Base-by-base conservation (phyloP, 371 early-diverging fungal species). In the Circinella minor region DNA sequence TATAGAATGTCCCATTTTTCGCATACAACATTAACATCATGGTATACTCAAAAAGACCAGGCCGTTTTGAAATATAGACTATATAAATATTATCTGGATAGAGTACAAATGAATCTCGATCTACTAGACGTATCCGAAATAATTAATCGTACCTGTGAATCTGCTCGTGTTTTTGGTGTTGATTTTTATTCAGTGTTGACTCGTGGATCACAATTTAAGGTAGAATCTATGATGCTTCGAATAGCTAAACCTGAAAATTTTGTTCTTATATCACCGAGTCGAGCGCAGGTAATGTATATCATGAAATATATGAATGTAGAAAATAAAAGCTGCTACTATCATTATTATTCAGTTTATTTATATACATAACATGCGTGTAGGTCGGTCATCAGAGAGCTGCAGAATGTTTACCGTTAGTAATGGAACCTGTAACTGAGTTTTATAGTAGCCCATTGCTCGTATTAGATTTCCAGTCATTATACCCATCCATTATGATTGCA, bases 401-500 rank as follows among this genome's bases (percentile, higher is more conserved):
- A 15, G 96, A 96, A 71, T 91, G 91, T 67, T 67, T 95, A 14
- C 96, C 98, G 5, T 79, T 97, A 60, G 90, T 94, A 18, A 89
- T 95, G 90, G 98, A 97, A 76, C 98, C 98, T 0, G 74, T 85
- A 57, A 89, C 94, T 4, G 75, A 84, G 34, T 93, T 93, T 71
- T 97, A 94, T 74, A 89, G 77, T 36, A 89, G 90, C 72, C 96
- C 98, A 1, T 73, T 95, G 38, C 81, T 93, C 3, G 95, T 97
- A 4, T 75, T 96, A 37, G 98, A 97, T 75, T 97, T 96, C 69
- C 96, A 96, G 75, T 92, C 93, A 39, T 78, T 97, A 15, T 97
- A 97, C 71, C 98, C 98, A 8, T 94, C 94, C 39, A 84, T 97
- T 15, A 95, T 97, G 92, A 95, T 96, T 74, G 96, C 95, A 0